phyloP scores from a whole-genome alignment of 345 rosid species.

The Anacardium occidentale region DNA sequence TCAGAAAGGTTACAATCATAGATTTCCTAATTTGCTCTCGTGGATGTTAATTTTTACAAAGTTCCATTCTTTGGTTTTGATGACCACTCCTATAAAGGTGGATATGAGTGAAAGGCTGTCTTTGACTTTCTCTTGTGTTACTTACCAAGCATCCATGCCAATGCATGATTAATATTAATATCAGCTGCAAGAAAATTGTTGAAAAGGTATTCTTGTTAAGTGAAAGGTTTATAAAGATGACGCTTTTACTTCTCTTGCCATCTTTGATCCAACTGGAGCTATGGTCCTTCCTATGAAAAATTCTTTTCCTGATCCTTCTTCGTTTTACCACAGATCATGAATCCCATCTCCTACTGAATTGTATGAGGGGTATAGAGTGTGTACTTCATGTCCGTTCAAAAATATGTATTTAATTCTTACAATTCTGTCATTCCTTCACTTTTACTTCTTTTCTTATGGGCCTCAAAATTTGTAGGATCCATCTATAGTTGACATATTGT shows the following conservation, averaged over 20 bases:
- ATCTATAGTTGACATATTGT: neutral
- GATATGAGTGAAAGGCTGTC: slow-evolving; percentile 4
- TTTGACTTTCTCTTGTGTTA: slow-evolving; percentile 11
- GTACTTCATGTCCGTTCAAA: neutral
- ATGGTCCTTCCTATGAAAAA: slow-evolving; percentile 2
- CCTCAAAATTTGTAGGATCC: slow-evolving; percentile 21
- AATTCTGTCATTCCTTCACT: neutral
- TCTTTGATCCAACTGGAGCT: slow-evolving; percentile 13
- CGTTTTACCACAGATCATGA: neutral
- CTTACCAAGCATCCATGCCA: neutral
- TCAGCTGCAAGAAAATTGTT: neutral
- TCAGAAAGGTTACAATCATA: neutral
- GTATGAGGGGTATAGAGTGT: neutral
- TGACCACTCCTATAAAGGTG: neutral
- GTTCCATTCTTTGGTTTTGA: slow-evolving; percentile 4
- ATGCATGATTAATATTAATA: slow-evolving; percentile 3
- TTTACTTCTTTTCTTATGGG: slow-evolving; percentile 3
- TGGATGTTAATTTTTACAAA: neutral
- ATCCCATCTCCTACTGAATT: slow-evolving; percentile 10
- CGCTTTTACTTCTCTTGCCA: neutral
- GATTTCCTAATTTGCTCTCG: neutral
- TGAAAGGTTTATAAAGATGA: slow-evolving; percentile 2
- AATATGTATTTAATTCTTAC: neutral
- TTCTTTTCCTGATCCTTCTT: neutral
- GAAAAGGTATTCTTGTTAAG: slow-evolving; percentile 11